Base-by-base conservation (phyloP, 306 rosid species). In the Sechiopsis laciniata region DNA sequence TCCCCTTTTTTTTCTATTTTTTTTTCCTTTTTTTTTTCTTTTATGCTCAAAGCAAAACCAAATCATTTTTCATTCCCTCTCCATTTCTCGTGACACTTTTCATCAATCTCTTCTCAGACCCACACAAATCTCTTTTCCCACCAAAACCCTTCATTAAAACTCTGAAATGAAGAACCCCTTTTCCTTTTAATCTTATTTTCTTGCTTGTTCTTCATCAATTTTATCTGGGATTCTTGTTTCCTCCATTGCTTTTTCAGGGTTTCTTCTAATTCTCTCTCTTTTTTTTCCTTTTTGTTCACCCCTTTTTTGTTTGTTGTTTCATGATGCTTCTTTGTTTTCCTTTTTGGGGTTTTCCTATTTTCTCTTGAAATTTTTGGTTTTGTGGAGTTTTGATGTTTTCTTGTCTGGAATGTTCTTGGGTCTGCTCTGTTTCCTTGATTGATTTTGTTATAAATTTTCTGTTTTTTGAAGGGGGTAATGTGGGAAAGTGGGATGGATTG, bases 41-140 rank as follows among this genome's bases (percentile, higher is more conserved):
- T 59, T 59, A 11, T 24, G 4, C 64, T 22, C 13, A 4, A 58
- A 60, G 19, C 66, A 26, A 60, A 61, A 3, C 11, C 20, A 37
- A 11, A 4, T 5, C 55, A 6, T 2, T 22, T 4, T 10, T 66
- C 72, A 45, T 66, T 66, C 72, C 46, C 72, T 65, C 72, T 66
- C 32, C 72, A 10, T 66, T 45, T 66, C 72, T 66, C 55, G 72
- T 66, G 72, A 66, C n/a, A 12, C 66, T 26, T 24, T 56, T 6
- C 42, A 29, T 10, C n/a, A 10, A 11, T 15, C 51, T 46, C 29
- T 65, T 1, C 10, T 40, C 55, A 66, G 72, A 66, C 72, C 35
- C 42, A 37, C 55, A 45, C 72, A 19, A 66, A 66, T 66, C 70
- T 37, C 26, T 37, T 63, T 63, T 63, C 70, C 70, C 70, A 16